Base-by-base conservation (phyloP, 768 basidiomycete genomes). In the Cystofilobasidium macerans region DNA sequence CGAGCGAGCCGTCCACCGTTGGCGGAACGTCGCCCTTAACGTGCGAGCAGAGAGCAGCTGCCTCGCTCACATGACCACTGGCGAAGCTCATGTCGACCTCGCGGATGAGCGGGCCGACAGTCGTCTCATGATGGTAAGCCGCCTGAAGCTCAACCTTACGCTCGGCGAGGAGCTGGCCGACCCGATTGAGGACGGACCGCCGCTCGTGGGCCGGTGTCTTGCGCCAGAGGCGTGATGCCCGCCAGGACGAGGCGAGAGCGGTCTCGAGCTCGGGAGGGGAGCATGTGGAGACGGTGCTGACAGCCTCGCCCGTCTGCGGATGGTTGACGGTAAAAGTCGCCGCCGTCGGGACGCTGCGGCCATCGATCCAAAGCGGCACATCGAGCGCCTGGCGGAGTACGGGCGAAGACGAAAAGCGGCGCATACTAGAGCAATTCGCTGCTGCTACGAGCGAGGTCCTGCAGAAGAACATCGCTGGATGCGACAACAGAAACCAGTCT, bases 311-410 rank as follows among this genome's bases (percentile, higher is more conserved):
- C 22, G 51, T 42, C n/a, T 12, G 28, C 3, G 62, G 62, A 30
- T 63, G 62, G 6, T 30, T 11, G 48, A 63, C 40, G 20, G 40
- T 20, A 22, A 63, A 56, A 4, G 26, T 13, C 26, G 13, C 6
- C 1, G 14, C 16, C 12, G 35, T 32, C 14, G 8, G 12, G 8
- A 43, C 28, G 40, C n/a, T 20, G 3, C 40, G 53, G 0, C 62
- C 62, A 28, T n/a, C 36, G 53, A 63, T 63, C 62, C 62, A 63
- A 40, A 63, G 53, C n/a, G 62, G 62, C 18, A 63, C 62, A 1
- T 36, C 51, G 30, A 3, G 51, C 28, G 51, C 28, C 30, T 54
- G n/a, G n/a, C n/a, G n/a, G n/a, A n/a, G n/a, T n/a, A n/a, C n/a
- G n/a, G n/a, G n/a, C n/a, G n/a, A n/a, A n/a, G n/a, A n/a, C n/a